Evolutionary conservation across 352 stramenopile genomes (phyloP).

Genomic region (Pythium brassicae): DNA sequence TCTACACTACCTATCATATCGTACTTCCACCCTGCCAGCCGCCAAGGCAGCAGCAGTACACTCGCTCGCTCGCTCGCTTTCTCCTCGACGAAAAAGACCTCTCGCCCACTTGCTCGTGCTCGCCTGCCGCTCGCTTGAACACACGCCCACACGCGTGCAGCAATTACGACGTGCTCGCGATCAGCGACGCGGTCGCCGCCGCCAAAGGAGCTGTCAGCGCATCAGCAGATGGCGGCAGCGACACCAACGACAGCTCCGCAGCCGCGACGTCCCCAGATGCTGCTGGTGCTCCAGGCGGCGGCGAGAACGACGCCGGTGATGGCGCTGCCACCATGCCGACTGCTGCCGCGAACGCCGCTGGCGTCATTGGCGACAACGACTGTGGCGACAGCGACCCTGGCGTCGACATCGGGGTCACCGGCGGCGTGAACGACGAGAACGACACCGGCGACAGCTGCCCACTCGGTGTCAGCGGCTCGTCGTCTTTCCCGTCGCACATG

Average conservation of each 20-base stretch:
- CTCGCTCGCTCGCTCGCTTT: background rate
- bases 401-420: conserved; percentile 13
- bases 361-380: conserved; percentile 5
- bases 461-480: conserved; percentile 24
- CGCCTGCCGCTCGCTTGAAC: too few relatives aligned
- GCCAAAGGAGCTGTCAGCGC: conserved; percentile 7
- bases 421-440: conserved; percentile 17
- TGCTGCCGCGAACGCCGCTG: conserved; percentile 3
- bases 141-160: background rate
- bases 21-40: background rate
- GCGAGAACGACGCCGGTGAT: conserved; percentile 1
- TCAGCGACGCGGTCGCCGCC: conserved; percentile 10
- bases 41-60: background rate
- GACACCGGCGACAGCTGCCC: conserved; percentile 12
- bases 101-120: too few relatives aligned
- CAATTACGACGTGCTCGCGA: conserved; percentile 13
- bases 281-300: background rate
- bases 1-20: conserved; percentile 7
- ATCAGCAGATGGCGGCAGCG: background rate
- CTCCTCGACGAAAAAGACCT: background rate
- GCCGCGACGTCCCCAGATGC: background rate
- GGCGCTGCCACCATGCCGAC: conserved; percentile 6
- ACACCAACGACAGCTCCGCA: background rate
- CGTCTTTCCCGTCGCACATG: conserved; percentile 35
- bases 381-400: conserved; percentile 1